These are phyloP conservation scores for Neohortaea acidophila DNA, from an alignment of 495 filamentous ascomycete genomes.

Conservation along the genomic window DNA sequence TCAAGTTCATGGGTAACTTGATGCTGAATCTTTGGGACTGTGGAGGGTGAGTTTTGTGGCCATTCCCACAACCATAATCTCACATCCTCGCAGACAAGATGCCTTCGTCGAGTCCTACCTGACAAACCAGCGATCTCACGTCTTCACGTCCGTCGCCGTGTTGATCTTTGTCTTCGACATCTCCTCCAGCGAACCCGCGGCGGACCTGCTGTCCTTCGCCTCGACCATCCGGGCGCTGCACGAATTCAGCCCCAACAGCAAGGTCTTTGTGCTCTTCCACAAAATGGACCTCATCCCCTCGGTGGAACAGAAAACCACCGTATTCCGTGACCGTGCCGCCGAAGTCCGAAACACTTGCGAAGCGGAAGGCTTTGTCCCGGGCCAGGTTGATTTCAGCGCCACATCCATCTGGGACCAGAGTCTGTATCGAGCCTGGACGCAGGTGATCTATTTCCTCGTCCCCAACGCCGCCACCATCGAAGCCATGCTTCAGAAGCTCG, in stretches of 20 bases:
- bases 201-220: conserved; percentile 78
- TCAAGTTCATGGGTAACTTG: conserved; percentile 94
- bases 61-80: neutral
- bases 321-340: conserved; percentile 63
- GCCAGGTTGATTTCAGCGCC: conserved; percentile 51
- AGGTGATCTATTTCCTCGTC: conserved; percentile 89
- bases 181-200: conserved; percentile 80
- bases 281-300: conserved; percentile 84
- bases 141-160: conserved; percentile 91
- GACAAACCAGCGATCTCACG: conserved; percentile 78
- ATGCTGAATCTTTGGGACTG: conserved; percentile 98
- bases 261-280: conserved; percentile 86
- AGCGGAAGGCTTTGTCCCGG: conserved; percentile 34
- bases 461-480: conserved; percentile 88
- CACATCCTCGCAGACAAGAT: conserved; percentile 70
- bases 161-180: conserved; percentile 99
- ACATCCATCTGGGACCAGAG: conserved; percentile 98
- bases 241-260: conserved; percentile 69
- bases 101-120: conserved; percentile 98
- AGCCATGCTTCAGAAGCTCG: conserved; percentile 59
- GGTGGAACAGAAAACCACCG: conserved; percentile 38
- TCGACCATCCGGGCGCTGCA: conserved; percentile 69
- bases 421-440: conserved; percentile 95
- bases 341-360: conserved; percentile 62
- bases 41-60: conserved; percentile 48